Evolutionary conservation across 192 early-diverging fungal species (phyloP).

Genomic region (Umbelopsis sp.): DNA sequence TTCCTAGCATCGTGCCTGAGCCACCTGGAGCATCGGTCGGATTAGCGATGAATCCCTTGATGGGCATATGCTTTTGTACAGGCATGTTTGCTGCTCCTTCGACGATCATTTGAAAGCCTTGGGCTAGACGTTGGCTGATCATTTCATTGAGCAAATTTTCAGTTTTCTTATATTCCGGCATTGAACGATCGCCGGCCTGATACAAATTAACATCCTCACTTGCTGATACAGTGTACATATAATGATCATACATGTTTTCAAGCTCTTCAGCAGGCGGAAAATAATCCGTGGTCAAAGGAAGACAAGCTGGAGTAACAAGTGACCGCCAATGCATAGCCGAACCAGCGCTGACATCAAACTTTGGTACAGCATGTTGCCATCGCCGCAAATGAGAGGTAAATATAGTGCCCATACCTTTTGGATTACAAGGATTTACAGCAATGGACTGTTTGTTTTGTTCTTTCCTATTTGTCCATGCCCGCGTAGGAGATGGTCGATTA

Average conservation of each 20-base stretch:
- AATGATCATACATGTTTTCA: constrained; percentile 68
- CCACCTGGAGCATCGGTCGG: neutral
- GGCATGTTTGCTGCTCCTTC: constrained; percentile 24
- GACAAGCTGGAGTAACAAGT: constrained; percentile 87
- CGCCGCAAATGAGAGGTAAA: constrained; percentile 71
- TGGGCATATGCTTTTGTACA: constrained; percentile 16
- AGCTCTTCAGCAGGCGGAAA: constrained; percentile 75
- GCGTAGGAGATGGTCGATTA: constrained; percentile 35
- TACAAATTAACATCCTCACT: constrained; percentile 52
- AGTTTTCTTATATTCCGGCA: constrained; percentile 45
- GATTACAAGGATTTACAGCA: constrained; percentile 74
- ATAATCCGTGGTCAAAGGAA: constrained; percentile 92
- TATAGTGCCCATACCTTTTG: constrained; percentile 53
- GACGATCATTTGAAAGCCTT: constrained; percentile 91
- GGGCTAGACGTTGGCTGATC: constrained; percentile 84
- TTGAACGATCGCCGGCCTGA: constrained; percentile 41
- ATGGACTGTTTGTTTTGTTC: constrained; percentile 31
- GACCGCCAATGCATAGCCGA: constrained; percentile 86
- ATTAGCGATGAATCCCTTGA: constrained; percentile 9
- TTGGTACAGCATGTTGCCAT: constrained; percentile 91
- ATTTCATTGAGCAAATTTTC: constrained; percentile 79
- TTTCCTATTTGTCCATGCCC: constrained; percentile 9
- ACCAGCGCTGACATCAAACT: constrained; percentile 51
- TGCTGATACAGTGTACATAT: constrained; percentile 73
- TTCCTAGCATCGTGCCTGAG: neutral